A percentile compares a stretch with the other conserved stretches of the same genome.
Conservation (phyloP, 2,329 filamentous ascomycete species). For the Stagonosporopsis cucurbitacearum region DNA sequence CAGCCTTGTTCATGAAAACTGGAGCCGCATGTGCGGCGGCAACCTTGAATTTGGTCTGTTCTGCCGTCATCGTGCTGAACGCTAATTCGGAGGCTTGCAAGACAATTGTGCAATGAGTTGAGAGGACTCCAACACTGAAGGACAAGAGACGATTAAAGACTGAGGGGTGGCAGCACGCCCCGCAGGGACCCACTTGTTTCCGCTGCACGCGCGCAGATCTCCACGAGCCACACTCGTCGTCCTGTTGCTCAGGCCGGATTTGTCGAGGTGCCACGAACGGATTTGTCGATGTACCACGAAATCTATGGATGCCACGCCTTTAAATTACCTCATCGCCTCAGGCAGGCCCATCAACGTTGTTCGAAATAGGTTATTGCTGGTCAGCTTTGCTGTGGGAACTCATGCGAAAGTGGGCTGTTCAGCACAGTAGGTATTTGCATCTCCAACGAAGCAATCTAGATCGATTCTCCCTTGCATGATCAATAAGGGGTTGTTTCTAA, state of each 20-base stretch:
- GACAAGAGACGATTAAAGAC: background rate
- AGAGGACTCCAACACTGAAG: constrained; percentile 2
- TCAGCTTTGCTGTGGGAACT: background rate
- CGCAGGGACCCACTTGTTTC: constrained; percentile 2
- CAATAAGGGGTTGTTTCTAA: background rate
- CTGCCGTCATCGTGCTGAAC: constrained; percentile 24
- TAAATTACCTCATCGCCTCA: background rate
- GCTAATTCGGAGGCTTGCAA: background rate
- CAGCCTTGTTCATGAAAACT: constrained; percentile 48
- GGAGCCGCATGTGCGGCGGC: constrained; percentile 49
- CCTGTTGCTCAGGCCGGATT: constrained; percentile 1
- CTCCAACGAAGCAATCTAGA: background rate
- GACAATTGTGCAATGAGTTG: background rate
- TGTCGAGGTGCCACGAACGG: background rate
- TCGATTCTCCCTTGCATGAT: constrained; percentile 5
- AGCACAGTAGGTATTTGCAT: background rate
- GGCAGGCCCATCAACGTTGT: background rate
- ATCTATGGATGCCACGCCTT: background rate
- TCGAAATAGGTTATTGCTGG: background rate
- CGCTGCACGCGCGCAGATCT: background rate
- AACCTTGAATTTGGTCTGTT: constrained; percentile 41
- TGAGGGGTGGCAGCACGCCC: constrained; percentile 1
- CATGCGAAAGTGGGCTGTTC: background rate
- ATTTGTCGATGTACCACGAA: background rate
- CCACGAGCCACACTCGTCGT: too few species aligned